phyloP scores from a whole-genome alignment of 805 yeast genomes.

The Millerago galiae region DNA sequence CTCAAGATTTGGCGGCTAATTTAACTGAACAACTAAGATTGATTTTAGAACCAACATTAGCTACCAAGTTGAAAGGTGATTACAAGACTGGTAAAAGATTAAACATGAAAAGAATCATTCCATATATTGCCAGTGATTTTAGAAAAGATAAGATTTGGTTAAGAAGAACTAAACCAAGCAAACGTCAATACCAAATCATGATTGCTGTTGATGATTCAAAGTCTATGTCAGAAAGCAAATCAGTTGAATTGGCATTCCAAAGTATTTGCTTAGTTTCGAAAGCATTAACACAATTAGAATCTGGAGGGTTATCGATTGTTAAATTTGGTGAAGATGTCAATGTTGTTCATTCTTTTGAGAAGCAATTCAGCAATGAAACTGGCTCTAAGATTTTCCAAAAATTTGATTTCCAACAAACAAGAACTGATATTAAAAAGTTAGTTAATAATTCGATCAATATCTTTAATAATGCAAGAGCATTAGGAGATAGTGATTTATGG shows the following conservation, averaged over 20 bases:
- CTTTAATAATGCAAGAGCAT: conserved; percentile 50
- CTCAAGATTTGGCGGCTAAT: conserved; percentile 80
- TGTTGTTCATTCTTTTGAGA: conserved; percentile 85
- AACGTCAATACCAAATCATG: conserved; percentile 96
- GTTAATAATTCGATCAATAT: conserved; percentile 66
- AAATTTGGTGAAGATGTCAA: conserved; percentile 81
- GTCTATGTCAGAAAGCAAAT: conserved; percentile 91
- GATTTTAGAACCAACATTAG: conserved; percentile 90
- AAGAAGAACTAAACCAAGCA: conserved; percentile 94
- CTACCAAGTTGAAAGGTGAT: conserved; percentile 94
- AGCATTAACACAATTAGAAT: conserved; percentile 88
- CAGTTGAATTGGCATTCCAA: conserved; percentile 89
- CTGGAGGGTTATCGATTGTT: conserved; percentile 87
- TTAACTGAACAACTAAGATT: conserved; percentile 89
- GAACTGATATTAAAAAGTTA: conserved; percentile 75
- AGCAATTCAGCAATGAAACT: conserved; percentile 74
- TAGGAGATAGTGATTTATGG: conserved; percentile 68
- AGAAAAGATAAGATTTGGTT: conserved; percentile 98
- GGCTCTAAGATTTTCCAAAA: conserved; percentile 82
- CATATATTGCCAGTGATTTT: conserved; percentile 96
- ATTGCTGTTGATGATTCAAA: conserved; percentile 95
- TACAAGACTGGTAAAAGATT: conserved; percentile 95
- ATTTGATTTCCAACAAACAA: conserved; percentile 85
- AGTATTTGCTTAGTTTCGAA: conserved; percentile 90
- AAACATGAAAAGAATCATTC: conserved; percentile 95